These are phyloP conservation scores for Magnolia kwangsiensis DNA, from an alignment of 164 flowering plant genomes.

Conservation along the genomic window DNA sequence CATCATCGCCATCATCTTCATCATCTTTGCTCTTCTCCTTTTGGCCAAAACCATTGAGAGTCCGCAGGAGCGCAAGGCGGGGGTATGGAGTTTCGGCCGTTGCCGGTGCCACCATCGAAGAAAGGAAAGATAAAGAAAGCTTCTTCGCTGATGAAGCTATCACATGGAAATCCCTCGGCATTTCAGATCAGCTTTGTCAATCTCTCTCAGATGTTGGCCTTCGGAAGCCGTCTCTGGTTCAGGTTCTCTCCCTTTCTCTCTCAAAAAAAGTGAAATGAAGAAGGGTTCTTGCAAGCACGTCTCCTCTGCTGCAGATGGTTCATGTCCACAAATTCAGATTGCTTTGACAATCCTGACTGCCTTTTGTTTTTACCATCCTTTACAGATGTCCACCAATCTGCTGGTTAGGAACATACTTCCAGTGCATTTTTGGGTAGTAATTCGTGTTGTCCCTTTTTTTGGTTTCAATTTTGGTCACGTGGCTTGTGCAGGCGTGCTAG, in stretches of 20 bases:
- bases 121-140: constrained; percentile 4
- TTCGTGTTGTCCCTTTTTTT: too few relatives aligned
- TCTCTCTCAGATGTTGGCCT: constrained; percentile 59
- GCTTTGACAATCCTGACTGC: too few relatives aligned
- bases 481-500: too few relatives aligned
- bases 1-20: neutral
- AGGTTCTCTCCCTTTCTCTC: constrained; percentile 39
- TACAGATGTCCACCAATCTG: too few relatives aligned
- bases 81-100: neutral
- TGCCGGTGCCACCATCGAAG: neutral
- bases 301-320: too few relatives aligned
- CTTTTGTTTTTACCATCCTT: too few relatives aligned
- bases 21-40: neutral
- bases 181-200: constrained; percentile 51
- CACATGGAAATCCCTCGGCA: constrained; percentile 73
- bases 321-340: too few relatives aligned
- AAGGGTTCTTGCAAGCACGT: too few relatives aligned
- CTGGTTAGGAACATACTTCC: too few relatives aligned
- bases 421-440: too few relatives aligned
- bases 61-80: neutral
- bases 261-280: too few relatives aligned
- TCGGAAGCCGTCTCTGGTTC: constrained; percentile 67
- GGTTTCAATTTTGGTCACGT: too few relatives aligned
- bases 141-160: constrained; percentile 66
- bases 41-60: neutral